Evolutionary conservation across 1,139 yeast genomes (phyloP).

Genomic region (Protomyces pachydermus): DNA sequence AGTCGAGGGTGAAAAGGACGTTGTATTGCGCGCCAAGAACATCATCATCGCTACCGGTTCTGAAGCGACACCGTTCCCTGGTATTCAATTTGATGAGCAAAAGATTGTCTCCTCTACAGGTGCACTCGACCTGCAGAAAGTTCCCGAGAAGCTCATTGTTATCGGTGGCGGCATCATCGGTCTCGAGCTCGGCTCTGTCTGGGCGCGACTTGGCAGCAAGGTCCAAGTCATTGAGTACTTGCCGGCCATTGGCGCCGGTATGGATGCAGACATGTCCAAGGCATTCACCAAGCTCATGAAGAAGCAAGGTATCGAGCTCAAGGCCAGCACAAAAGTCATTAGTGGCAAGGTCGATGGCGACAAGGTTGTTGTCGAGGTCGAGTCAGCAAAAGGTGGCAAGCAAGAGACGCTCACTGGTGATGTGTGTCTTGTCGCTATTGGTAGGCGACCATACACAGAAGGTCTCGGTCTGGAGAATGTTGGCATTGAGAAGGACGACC

Average conservation of each 20-base stretch:
- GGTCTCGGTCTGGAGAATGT: constrained; percentile 84
- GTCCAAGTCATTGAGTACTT: constrained; percentile 93
- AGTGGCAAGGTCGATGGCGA: constrained; percentile 87
- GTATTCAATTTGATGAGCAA: constrained; percentile 93
- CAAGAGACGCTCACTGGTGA: constrained; percentile 78
- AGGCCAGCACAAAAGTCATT: constrained; percentile 84
- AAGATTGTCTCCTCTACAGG: constrained; percentile 97
- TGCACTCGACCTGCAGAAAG: constrained; percentile 72
- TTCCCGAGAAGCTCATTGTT: constrained; percentile 85
- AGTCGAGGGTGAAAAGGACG: constrained; percentile 73
- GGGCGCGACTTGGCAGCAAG: constrained; percentile 90
- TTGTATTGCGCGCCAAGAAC: constrained; percentile 69
- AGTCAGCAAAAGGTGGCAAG: constrained; percentile 82
- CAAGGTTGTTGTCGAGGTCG: constrained; percentile 76
- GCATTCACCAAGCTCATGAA: constrained; percentile 79
- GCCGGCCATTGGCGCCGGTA: constrained; percentile 78
- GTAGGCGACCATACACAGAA: constrained; percentile 95
- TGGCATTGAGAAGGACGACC: constrained; percentile 84
- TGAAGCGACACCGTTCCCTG: constrained; percentile 98
- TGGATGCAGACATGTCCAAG: constrained; percentile 95
- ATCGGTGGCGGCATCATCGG: constrained; percentile 99
- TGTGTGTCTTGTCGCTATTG: constrained; percentile 91
- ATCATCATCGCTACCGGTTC: constrained; percentile 97
- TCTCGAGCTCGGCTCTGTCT: constrained; percentile 98
- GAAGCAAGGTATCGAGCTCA: constrained; percentile 94